Evolutionary conservation across 2,329 filamentous ascomycete genomes (phyloP), one percentile per base, ranked within the genome.

Genomic region (Hortaea sp.): DNA sequence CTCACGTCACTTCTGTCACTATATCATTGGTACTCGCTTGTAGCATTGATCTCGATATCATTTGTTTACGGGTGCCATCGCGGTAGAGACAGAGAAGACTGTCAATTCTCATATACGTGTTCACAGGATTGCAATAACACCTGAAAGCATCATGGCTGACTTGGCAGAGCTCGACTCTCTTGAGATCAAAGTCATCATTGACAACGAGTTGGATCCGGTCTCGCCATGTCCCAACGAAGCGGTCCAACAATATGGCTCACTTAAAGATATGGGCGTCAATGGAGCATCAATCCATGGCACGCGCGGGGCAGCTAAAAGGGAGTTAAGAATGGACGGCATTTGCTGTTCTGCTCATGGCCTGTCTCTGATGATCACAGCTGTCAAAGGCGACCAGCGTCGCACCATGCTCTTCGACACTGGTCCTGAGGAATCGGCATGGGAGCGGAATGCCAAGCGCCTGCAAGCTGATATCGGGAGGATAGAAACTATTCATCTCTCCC

Each of bases 121-220:
- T 2, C 34, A 41, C 39, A 41, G 39, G 9, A 41, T 29, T 6
- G 29, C 4, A 20, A 20, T 32, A 9, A 11, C 31, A 32, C 9
- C 5, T 13, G 6, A 37, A 27, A 6, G 20, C 7, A 39, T 27
- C 45, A 51, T 49, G 49, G 44, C 43, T 27, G 27, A 49, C 27
- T 50, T 57, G 3, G 35, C 53, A 37, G 57, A 59, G 37, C 51
- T 59, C n/a, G 57, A 58, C 52, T 53, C 54, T 13, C 44, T 59
- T 28, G 50, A 54, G 39, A 54, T 59, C 34, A 45, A 49, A 13
- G 54, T 55, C 27, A 55, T 59, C 27, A 51, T 59, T 31, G 57
- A 59, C 50, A 59, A 59, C 40, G 57, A 59, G 44, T 50, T 59
- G 20, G 56, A 60, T 42, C 57, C 57, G 12, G 57, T 58, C 41